Conservation (phyloP, 2,329 filamentous ascomycete genomes). For the Pseudogymnoascus verrucosus region DNA sequence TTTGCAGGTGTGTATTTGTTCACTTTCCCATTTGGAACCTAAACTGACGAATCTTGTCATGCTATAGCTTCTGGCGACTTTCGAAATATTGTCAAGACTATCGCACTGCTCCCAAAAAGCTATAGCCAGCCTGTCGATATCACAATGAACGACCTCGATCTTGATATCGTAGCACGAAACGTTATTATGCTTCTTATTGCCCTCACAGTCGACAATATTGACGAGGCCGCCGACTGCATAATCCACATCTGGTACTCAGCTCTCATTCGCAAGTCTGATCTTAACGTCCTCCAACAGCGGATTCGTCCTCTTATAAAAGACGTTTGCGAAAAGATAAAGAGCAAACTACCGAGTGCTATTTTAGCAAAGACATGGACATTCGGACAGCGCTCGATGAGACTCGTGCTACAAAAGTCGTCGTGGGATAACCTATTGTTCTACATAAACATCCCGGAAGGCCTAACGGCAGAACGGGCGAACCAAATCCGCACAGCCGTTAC, state of each 20-base stretch:
- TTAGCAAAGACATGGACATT: conserved; percentile 12
- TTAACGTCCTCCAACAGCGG: conserved; percentile 6
- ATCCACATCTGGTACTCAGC: conserved; percentile 41
- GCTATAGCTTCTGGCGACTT: conserved; percentile 36
- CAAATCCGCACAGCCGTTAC: conserved; percentile 24
- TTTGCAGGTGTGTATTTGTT: conserved; percentile 23
- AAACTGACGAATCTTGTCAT: conserved; percentile 4
- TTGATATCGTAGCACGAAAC: conserved; percentile 33
- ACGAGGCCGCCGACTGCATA: not conserved
- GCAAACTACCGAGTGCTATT: conserved; percentile 17
- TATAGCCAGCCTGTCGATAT: conserved; percentile 23
- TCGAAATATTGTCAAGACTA: conserved; percentile 35
- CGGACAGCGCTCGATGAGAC: conserved; percentile 11
- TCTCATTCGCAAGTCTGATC: conserved; percentile 8
- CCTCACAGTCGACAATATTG: conserved; percentile 11
- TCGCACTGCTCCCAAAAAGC: conserved; percentile 27
- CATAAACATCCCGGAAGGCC: conserved; percentile 22
- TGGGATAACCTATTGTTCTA: conserved; percentile 27
- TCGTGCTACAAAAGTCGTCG: conserved; percentile 25
- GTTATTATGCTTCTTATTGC: conserved; percentile 33
- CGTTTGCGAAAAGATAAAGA: conserved; percentile 27
- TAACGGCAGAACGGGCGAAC: conserved; percentile 21
- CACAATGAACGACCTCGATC: conserved; percentile 34
- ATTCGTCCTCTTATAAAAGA: conserved; percentile 24
- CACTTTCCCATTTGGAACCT: not conserved